These are phyloP conservation scores for Vachellia pachyceras DNA, from an alignment of 306 rosid species.

Conservation along the genomic window DNA sequence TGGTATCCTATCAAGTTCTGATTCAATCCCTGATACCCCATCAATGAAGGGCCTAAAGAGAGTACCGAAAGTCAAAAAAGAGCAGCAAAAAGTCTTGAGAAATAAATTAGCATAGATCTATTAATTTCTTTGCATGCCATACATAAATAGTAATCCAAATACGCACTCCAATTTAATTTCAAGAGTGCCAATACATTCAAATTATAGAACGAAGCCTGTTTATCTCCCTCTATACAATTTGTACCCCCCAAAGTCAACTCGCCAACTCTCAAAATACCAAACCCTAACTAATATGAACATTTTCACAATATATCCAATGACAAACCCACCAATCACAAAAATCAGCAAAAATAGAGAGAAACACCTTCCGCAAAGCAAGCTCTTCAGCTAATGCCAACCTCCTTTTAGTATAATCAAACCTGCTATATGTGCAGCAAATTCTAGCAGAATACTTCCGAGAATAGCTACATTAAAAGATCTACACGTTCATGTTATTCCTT, in stretches of 20 bases:
- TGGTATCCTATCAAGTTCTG: no score
- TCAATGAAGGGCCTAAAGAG: neutral
- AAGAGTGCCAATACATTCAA: conserved; percentile 41
- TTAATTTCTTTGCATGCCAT: neutral
- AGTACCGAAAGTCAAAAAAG: neutral
- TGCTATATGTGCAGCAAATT: conserved; percentile 45
- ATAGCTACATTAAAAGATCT: conserved; percentile 53
- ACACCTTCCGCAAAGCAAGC: conserved; percentile 29
- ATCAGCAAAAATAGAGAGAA: conserved; percentile 42
- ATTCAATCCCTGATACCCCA: neutral
- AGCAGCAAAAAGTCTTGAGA: neutral
- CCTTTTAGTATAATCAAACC: conserved; percentile 33
- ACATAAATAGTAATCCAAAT: conserved; percentile 4
- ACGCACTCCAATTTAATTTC: conserved; percentile 37
- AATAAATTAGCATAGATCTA: neutral
- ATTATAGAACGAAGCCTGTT: conserved; percentile 37
- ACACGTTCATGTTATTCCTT: conserved; percentile 44
- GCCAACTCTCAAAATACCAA: conserved; percentile 41
- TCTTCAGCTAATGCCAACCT: conserved; percentile 47
- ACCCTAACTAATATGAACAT: conserved; percentile 52
- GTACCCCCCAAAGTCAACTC: conserved; percentile 46
- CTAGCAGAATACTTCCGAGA: conserved; percentile 47
- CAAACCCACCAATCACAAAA: conserved; percentile 46
- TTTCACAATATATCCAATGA: conserved; percentile 43
- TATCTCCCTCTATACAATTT: conserved; percentile 56